Evolutionary conservation across 805 yeast genomes (phyloP), one percentile per base, ranked within the genome.

Genomic region (Hanseniaspora clermontiae): DNA sequence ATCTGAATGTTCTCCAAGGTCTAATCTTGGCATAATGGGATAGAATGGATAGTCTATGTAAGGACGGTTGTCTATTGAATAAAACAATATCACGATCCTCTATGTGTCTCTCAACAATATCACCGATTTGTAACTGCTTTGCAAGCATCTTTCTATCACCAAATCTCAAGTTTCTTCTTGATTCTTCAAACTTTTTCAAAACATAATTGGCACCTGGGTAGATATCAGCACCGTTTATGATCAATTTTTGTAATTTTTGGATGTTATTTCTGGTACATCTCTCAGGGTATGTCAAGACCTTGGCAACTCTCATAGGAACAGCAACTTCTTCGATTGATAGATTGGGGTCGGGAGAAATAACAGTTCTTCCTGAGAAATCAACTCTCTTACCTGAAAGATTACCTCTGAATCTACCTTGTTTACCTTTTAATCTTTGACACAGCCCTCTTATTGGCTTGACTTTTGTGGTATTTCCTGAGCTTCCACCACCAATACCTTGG

Each of bases 401-500:
- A 62, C 99, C 99, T 76, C 99, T 80, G 74, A 93, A 95, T 68
- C 99, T 84, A 65, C 99, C 99, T 72, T 93, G 97, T 63, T 93
- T 93, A 69, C 99, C 99, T 72, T 93, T 93, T 61, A 93, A 76
- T 66, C 99, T 81, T 74, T 93, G 99, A 69, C 98, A 93, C 61
- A 93, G 82, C 5, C 97, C 99, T 65, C 97, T 76, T 59, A 93
- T 93, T 32, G 87, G 76, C 63, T 85, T 85, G 0, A 81, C 78
- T 37, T 83, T 77, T 20, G 55, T 5, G 8, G 36, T 45, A 15
- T 17, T 45, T n/a, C 55, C 55, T 5, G 53, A 20, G 60, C 79
- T 72, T 19, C 74, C 62, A 31, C 77, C 74, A 47, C 77, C 78
- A 60, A 74, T 73, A 50, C 62, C 64, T 4, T 80, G 79, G 20